A percentile compares a stretch with the other conserved stretches of the same genome.
Evolutionary conservation across 805 yeast genomes (phyloP).

Genomic region (Candida oleophila): DNA sequence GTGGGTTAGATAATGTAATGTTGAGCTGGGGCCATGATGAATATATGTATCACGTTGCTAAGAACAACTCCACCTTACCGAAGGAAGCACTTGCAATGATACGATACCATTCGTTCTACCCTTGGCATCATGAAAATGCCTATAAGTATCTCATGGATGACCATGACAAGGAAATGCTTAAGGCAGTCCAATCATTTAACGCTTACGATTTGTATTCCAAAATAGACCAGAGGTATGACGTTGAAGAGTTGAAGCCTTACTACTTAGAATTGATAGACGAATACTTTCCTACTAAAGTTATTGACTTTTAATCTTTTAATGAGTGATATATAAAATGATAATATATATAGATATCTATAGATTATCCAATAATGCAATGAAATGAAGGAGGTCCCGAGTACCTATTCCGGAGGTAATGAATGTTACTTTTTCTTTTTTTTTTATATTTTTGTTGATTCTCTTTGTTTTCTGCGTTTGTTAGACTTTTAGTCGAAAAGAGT

Average conservation of each 20-base stretch:
- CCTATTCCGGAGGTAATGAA: not conserved
- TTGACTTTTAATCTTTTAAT: slow-evolving; percentile 46
- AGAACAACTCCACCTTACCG: slow-evolving; percentile 60
- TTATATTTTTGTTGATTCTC: not conserved
- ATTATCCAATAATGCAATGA: not conserved
- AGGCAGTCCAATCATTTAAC: slow-evolving; percentile 65
- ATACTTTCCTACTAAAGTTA: slow-evolving; percentile 55
- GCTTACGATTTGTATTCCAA: slow-evolving; percentile 70
- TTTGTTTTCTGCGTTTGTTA: not conserved
- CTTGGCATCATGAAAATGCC: slow-evolving; percentile 74
- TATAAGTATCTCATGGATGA: slow-evolving; percentile 63
- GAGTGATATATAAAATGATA: not conserved
- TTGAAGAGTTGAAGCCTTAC: slow-evolving; percentile 54
- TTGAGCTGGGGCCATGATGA: slow-evolving; percentile 81
- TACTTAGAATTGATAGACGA: slow-evolving; percentile 65
- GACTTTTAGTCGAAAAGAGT: slow-evolving; percentile 26
- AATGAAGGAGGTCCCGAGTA: not conserved
- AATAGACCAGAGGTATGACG: slow-evolving; percentile 46
- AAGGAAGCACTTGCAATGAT: slow-evolving; percentile 72
- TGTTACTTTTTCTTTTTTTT: too few relatives aligned
- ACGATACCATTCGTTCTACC: slow-evolving; percentile 72
- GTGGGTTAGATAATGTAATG: slow-evolving; percentile 71
- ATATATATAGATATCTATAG: not conserved
- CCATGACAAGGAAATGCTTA: slow-evolving; percentile 57
- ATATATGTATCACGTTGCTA: slow-evolving; percentile 72